phyloP scores from a whole-genome alignment of 768 basidiomycete genomes.

The Collybia nuda region DNA sequence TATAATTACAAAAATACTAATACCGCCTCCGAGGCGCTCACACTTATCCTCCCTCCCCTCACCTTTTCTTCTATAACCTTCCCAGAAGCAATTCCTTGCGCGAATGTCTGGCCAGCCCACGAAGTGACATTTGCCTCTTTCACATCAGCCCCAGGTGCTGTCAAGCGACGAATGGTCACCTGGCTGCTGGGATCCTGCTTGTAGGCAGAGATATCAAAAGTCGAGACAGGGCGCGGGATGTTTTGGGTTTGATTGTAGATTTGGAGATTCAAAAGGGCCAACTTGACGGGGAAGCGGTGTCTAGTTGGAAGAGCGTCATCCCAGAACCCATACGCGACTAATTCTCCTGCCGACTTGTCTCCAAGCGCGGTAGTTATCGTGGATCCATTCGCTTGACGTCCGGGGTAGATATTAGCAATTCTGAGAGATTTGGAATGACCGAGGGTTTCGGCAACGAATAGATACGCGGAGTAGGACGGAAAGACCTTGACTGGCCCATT shows the following conservation, averaged over 20 bases:
- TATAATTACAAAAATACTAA: constrained; percentile 23
- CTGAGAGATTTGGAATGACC: constrained; percentile 41
- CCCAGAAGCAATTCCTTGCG: constrained; percentile 38
- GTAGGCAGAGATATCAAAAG: constrained; percentile 46
- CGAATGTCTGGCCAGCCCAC: constrained; percentile 53
- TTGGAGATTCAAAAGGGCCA: constrained; percentile 49
- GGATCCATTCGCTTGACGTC: constrained; percentile 50
- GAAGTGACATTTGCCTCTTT: constrained; percentile 40
- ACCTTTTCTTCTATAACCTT: constrained; percentile 36
- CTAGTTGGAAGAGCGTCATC: constrained; percentile 24
- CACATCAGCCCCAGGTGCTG: constrained; percentile 49
- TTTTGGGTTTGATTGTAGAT: constrained; percentile 49
- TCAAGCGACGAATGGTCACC: constrained; percentile 39
- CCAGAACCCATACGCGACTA: constrained; percentile 55
- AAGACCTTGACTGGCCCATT: constrained; percentile 52
- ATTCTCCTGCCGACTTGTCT: constrained; percentile 44
- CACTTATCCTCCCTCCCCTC: constrained; percentile 26
- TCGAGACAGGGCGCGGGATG: constrained; percentile 37
- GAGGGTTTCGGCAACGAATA: constrained; percentile 49
- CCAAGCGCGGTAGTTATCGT: constrained; percentile 51
- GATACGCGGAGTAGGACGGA: constrained; percentile 52
- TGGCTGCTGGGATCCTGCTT: constrained; percentile 22
- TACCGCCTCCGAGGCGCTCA: constrained; percentile 37
- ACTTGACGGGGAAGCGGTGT: constrained; percentile 37
- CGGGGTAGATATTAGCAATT: constrained; percentile 51